phyloP scores from a whole-genome alignment of 2,329 filamentous ascomycete genomes.

The Coniochaeta hoffmannii region DNA sequence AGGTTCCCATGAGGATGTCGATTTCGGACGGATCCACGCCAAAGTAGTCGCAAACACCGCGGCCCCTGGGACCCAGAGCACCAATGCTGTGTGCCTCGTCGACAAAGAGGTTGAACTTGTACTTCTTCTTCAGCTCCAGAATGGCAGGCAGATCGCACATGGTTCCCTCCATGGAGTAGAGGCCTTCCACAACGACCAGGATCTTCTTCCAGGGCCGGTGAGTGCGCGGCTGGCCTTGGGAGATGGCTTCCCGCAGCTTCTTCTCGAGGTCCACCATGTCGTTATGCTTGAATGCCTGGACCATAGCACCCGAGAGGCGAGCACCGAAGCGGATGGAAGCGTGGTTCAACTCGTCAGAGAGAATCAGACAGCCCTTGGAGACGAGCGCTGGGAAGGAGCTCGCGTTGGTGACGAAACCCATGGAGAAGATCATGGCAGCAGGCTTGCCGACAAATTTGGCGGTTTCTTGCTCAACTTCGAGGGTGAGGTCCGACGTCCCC shows the following conservation, averaged over 20 bases:
- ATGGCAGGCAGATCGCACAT: conserved; percentile 96
- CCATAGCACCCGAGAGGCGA: conserved; percentile 88
- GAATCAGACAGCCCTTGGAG: conserved; percentile 85
- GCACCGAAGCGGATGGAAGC: conserved; percentile 94
- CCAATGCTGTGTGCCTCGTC: conserved; percentile 97
- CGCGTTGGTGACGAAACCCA: conserved; percentile 97
- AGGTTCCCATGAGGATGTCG: conserved; percentile 94
- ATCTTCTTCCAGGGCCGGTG: conserved; percentile 99
- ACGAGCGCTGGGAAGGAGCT: conserved; percentile 88
- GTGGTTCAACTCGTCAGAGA: conserved; percentile 97
- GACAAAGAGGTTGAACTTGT: conserved; percentile 94
- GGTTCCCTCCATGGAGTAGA: conserved; percentile 99
- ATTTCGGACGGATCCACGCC: conserved; percentile 80
- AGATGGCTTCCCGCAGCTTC: conserved; percentile 83
- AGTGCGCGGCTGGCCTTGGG: conserved; percentile 94
- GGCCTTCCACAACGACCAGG: conserved; percentile 86
- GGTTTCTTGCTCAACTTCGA: conserved; percentile 85
- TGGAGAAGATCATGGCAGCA: conserved; percentile 93
- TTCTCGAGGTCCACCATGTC: conserved; percentile 84
- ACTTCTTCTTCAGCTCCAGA: conserved; percentile 80
- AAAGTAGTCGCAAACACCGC: conserved; percentile 97
- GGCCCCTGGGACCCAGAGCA: conserved; percentile 78
- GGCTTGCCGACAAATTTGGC: conserved; percentile 92
- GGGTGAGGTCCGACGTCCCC: conserved; percentile 78
- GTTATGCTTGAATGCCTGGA: conserved; percentile 96